Evolutionary conservation across 176 grass and related monocot species (phyloP), one percentile per base, ranked within the genome.

Genomic region (Panicum miliaceum): DNA sequence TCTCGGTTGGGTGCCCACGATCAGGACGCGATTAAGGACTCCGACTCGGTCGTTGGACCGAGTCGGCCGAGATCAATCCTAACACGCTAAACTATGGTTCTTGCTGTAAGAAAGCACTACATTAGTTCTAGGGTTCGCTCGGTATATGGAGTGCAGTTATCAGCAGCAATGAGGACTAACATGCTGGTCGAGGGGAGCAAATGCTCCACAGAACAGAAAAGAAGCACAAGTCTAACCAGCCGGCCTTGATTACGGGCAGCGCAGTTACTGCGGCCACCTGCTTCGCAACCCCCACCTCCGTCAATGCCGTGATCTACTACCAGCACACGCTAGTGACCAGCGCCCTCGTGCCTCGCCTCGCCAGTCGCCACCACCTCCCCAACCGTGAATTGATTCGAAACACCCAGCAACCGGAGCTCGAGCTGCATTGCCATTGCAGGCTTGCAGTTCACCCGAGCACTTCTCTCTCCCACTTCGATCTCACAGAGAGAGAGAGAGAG

Each of bases 191-290:
- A 47, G 52, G 5, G 52, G 20, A 57, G 53, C 53, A 57, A 9
- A 57, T n/a, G 53, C 53, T 53, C 51, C 5, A 6, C 18, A 53
- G 16, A 20, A 20, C 2, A 56, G 52, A 0, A 22, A 0, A 22
- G 18, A 56, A 22, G 71, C 48, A 3, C 51, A 54, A 53, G 50
- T 75, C 64, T 65, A 73, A 75, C 58, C 47, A 66, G 18, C 78
- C 35, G 3, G 18, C 27, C 77, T 72, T 86, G 38, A 82, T 82
- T 86, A 82, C 56, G 27, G n/a, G 65, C 83, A 86, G 25, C n/a
- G 65, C 84, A 86, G 88, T 90, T 66, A 90, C 84, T 90, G n/a
- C 50, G 15, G 70, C 66, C 79, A 86, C 79, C 79, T 82, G 88
- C 88, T 66, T 86, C 27, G 57, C 84, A 86, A 90, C 88, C 57